Evolutionary conservation across 306 rosid genomes (phyloP).

Genomic region (Bauhinia variegata): DNA sequence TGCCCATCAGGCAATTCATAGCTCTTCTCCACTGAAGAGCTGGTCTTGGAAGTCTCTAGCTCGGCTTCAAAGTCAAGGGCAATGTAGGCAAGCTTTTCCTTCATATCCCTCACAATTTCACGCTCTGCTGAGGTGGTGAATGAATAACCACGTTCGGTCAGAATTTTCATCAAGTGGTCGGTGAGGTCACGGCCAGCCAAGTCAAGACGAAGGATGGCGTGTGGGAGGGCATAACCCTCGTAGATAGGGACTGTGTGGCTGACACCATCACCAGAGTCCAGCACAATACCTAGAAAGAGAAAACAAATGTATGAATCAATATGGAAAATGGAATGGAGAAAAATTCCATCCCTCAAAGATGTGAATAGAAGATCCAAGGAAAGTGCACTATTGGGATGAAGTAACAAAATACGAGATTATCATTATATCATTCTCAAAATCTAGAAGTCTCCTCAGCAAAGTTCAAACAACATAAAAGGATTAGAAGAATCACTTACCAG

Average conservation of each 20-base stretch:
- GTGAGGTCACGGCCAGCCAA: conserved; percentile 98
- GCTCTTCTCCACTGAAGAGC: conserved; percentile 99
- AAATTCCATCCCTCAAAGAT: not conserved
- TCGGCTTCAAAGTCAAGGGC: conserved; percentile 95
- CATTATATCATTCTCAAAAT: conserved; percentile 1
- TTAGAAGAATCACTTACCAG: conserved; percentile 61
- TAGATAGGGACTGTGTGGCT: conserved; percentile 98
- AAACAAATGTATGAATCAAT: conserved; percentile 11
- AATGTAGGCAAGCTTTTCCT: conserved; percentile 89
- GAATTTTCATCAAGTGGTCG: conserved; percentile 91
- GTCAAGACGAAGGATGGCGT: conserved; percentile 99
- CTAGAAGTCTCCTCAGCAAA: not conserved
- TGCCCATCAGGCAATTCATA: conserved; percentile 96
- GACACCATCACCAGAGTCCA: conserved; percentile 99
- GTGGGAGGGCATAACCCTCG: conserved; percentile 98
- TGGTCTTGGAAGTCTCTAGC: conserved; percentile 81
- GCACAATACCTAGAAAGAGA: conserved; percentile 76
- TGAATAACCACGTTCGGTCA: conserved; percentile 95
- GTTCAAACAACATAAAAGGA: conserved; percentile 28
- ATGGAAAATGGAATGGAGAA: not conserved
- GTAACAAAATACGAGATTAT: not conserved
- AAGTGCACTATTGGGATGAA: conserved; percentile 7
- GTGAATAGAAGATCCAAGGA: not conserved
- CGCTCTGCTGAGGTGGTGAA: conserved; percentile 99
- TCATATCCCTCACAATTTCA: conserved; percentile 97